phyloP scores from a whole-genome alignment of 73 alveolate species.

The Blepharisma japonicum region DNA sequence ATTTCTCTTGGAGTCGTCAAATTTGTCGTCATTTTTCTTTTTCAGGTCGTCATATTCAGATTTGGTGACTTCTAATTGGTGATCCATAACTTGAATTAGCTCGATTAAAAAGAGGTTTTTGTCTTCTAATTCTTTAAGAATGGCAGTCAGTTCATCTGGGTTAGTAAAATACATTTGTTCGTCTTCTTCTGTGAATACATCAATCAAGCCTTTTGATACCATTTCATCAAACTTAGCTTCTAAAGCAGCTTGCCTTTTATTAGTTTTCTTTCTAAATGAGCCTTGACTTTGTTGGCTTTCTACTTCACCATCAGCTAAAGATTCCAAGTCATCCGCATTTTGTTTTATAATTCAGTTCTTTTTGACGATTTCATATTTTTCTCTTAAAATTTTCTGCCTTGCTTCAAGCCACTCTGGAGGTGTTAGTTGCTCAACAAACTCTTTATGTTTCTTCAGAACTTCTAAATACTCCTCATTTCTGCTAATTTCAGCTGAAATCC shows the following conservation, averaged over 20 bases:
- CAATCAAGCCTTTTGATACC: neutral
- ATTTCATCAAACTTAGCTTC: constrained; percentile 16
- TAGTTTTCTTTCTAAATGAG: neutral
- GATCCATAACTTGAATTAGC: neutral
- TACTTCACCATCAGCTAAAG: neutral
- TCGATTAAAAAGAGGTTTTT: constrained; percentile 22
- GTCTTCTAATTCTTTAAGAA: constrained; percentile 37
- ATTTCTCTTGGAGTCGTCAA: neutral
- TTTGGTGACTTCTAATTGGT: constrained; percentile 8
- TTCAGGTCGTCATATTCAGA: neutral
- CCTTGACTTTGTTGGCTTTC: constrained; percentile 8
- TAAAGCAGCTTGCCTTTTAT: neutral
- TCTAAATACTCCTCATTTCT: constrained; percentile 15
- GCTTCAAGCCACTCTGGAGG: constrained; percentile 13
- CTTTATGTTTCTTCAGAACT: neutral
- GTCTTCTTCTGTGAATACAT: neutral
- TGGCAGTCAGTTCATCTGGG: constrained; percentile 2
- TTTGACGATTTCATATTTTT: neutral
- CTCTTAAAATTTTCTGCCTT: neutral
- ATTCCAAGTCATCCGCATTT: neutral
- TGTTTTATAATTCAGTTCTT: neutral
- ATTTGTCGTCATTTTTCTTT: neutral
- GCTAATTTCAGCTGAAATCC: neutral
- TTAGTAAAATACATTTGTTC: neutral
- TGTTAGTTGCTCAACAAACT: neutral